These are phyloP conservation scores for Takashimella tepidaria DNA, from an alignment of 1,284 basidiomycete species.

Conservation along the genomic window DNA sequence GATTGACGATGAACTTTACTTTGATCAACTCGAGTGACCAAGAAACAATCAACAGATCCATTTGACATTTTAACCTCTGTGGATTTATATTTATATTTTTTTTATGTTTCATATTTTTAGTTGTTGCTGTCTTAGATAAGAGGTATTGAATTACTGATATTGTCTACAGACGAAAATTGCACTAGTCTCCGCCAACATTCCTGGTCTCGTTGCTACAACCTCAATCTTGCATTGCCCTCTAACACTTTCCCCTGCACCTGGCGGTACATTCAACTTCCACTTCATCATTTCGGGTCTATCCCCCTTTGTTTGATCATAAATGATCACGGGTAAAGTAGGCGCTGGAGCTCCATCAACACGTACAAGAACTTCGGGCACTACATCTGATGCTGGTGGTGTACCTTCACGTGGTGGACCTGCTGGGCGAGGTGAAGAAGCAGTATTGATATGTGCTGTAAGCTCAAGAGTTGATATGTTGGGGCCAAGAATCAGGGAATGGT, in stretches of 20 bases:
- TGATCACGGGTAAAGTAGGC: slow-evolving; percentile 2
- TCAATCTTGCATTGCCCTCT: slow-evolving; percentile 37
- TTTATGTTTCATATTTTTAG: no score
- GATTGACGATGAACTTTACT: no score
- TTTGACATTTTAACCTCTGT: no score
- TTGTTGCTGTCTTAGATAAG: no score
- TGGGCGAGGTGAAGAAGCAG: not conserved
- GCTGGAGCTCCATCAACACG: slow-evolving; percentile 29
- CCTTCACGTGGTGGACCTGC: not conserved
- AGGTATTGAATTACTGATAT: slow-evolving; percentile 8
- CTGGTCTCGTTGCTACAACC: slow-evolving; percentile 31
- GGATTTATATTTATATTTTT: no score
- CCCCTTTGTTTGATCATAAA: slow-evolving; percentile 4
- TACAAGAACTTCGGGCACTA: slow-evolving; percentile 26
- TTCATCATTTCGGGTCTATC: slow-evolving; percentile 27
- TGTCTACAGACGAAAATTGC: slow-evolving; percentile 39
- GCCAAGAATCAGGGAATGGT: slow-evolving; percentile 38
- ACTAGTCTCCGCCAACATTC: slow-evolving; percentile 29
- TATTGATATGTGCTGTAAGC: slow-evolving; percentile 34
- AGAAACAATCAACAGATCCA: no score
- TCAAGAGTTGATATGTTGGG: slow-evolving; percentile 33
- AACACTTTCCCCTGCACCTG: not conserved
- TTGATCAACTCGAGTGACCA: no score
- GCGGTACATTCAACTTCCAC: slow-evolving; percentile 34
- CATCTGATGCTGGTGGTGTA: slow-evolving; percentile 3